Conservation (phyloP, 2,329 filamentous ascomycete genomes). For the Colletotrichum karsti region DNA sequence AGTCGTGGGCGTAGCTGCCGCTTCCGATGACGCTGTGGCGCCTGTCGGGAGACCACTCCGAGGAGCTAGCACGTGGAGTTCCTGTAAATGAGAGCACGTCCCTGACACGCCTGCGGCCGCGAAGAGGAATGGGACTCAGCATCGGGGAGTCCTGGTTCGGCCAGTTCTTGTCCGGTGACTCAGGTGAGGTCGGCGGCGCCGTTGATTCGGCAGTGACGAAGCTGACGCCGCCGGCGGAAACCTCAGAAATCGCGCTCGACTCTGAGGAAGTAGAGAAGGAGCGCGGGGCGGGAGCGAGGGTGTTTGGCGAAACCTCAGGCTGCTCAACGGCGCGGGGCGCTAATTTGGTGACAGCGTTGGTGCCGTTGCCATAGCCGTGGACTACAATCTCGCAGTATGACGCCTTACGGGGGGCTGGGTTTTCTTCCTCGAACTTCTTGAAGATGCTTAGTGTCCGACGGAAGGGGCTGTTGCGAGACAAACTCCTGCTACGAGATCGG, state of each 20-base stretch:
- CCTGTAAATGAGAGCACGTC: constrained; percentile 16
- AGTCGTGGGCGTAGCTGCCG: constrained; percentile 34
- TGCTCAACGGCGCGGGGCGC: background rate
- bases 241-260: constrained; percentile 30
- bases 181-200: constrained; percentile 34
- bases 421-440: constrained; percentile 26
- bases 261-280: constrained; percentile 32
- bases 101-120: constrained; percentile 37
- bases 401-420: constrained; percentile 4
- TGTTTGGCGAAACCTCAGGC: background rate
- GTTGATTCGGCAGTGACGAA: constrained; percentile 35
- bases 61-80: background rate
- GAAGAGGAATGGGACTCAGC: constrained; percentile 32
- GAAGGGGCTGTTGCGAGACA: constrained; percentile 35
- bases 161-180: constrained; percentile 25
- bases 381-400: constrained; percentile 62
- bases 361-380: constrained; percentile 63
- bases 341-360: constrained; percentile 44
- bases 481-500: constrained; percentile 35
- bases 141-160: constrained; percentile 18
- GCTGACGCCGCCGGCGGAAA: constrained; percentile 38
- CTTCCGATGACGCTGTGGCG: constrained; percentile 6
- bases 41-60: background rate
- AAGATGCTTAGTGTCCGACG: constrained; percentile 45
- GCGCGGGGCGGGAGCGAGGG: background rate